Base-by-base conservation (phyloP, 2,329 filamentous ascomycete species). In the Alternaria hordeiaustralica region DNA sequence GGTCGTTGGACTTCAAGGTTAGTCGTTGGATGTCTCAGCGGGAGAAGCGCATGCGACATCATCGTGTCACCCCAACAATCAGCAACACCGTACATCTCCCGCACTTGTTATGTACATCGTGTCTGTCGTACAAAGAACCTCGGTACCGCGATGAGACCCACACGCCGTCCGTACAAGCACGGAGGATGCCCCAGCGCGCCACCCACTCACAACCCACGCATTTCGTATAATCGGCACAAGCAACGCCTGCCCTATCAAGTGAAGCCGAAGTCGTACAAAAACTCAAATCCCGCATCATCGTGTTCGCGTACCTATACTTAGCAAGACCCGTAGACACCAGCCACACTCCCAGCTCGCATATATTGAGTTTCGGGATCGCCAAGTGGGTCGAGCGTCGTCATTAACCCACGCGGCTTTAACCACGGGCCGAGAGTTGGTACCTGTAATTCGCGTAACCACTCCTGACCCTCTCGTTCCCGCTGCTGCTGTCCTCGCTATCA, bases 361-460 rank as follows among this genome's bases (percentile, higher is more conserved):
- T 53, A 36, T 53, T 53, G 20, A 33, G 21, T 20, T 21, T 21
- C 13, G 49, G 49, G 49, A 41, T n/a, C 54, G 41, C 23, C 20
- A 25, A 11, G 58, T 49, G 58, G 44, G 26, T 30, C 44, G 44
- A 49, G 58, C 58, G 58, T 60, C 51, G 21, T 60, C 51, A 57
- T 46, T 20, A 36, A 33, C 44, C 44, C 53, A 60, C 44, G 30
- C 58, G 53, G 58, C 58, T 56, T 43, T 46, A 33, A 33, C 41
- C 57, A 60, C 58, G 41, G 58, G 13, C 58, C 58, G 25, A 8
- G 11, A 9, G 4, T n/a, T 9, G 49, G 49, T 53, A 41, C 20
- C 33, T 51, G 46, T 30, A 25, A 13, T 30, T 28, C 30, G 47
- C 23, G 30, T 15, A 15, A 6, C 30, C 11, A 8, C 30, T 36